A percentile compares a stretch with the other conserved stretches of the same genome.
Evolutionary conservation across 1,139 yeast species (phyloP).

Genomic region (Zhuliangozyma blackwelliae): DNA sequence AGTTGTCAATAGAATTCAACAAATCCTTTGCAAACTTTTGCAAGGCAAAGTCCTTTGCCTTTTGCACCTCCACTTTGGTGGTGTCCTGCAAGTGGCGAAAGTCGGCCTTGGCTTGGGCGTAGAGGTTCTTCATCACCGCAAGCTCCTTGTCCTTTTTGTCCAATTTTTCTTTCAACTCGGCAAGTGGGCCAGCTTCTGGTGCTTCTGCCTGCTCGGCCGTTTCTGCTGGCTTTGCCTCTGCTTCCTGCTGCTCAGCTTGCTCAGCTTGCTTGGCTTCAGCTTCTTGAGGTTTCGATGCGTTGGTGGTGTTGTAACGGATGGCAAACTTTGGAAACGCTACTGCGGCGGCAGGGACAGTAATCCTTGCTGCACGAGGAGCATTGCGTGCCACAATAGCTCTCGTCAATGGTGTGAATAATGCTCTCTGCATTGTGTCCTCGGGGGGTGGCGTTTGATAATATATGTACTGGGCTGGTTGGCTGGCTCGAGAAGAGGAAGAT

Average conservation of each 20-base stretch:
- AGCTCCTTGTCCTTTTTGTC: conserved; percentile 72
- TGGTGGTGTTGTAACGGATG: conserved; percentile 22
- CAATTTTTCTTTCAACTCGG: conserved; percentile 52
- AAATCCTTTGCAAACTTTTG: conserved; percentile 92
- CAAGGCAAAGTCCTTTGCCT: conserved; percentile 86
- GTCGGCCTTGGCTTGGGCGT: conserved; percentile 83
- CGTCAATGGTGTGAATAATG: conserved; percentile 21
- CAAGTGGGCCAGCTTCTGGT: conserved; percentile 18
- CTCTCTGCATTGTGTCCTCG: conserved; percentile 29
- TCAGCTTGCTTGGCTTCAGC: conserved; percentile 6
- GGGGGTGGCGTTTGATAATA: no score
- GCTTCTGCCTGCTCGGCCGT: not conserved
- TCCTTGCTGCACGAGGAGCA: conserved; percentile 13
- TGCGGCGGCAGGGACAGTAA: conserved; percentile 14
- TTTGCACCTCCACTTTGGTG: conserved; percentile 80
- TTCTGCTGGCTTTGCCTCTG: conserved; percentile 14
- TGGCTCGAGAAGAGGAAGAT: not conserved
- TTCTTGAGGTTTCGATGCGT: conserved; percentile 11
- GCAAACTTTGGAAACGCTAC: conserved; percentile 12
- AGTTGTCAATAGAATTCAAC: conserved; percentile 86
- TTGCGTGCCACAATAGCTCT: conserved; percentile 22
- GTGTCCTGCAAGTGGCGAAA: conserved; percentile 91
- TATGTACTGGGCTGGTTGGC: no score
- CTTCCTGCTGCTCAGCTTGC: conserved; percentile 3
- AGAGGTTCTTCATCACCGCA: conserved; percentile 78